A percentile compares a stretch with the other conserved stretches of the same genome.
These are phyloP conservation scores for Ophiostoma montium DNA, from an alignment of 2,329 filamentous ascomycete genomes.

Conservation along the genomic window DNA sequence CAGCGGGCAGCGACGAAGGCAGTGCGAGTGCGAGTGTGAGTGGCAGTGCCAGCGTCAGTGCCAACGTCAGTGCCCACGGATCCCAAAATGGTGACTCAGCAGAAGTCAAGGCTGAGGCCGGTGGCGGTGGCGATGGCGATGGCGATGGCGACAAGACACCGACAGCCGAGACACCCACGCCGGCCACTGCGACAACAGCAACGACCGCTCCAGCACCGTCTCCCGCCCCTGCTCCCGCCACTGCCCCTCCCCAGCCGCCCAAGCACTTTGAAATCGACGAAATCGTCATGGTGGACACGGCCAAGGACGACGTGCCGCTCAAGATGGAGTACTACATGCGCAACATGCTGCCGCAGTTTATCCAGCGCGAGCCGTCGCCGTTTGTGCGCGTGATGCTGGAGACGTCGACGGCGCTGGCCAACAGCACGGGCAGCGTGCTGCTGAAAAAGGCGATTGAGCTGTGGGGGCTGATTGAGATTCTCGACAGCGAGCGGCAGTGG, in stretches of 20 bases:
- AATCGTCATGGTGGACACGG: slow-evolving; percentile 45
- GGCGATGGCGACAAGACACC: too few relatives aligned
- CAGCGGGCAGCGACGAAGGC: neutral
- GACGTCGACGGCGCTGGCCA: slow-evolving; percentile 31
- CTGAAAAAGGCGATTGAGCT: slow-evolving; percentile 46
- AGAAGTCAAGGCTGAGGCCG: too few relatives aligned
- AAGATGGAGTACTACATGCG: slow-evolving; percentile 49
- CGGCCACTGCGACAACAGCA: neutral
- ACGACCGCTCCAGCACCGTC: neutral
- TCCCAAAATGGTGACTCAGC: too few relatives aligned
- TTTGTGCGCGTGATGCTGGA: slow-evolving; percentile 46
- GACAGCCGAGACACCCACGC: neutral
- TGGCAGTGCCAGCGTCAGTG: too few relatives aligned
- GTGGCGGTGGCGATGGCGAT: too few relatives aligned
- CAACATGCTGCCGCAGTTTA: slow-evolving; percentile 40
- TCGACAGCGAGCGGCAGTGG: slow-evolving; percentile 51
- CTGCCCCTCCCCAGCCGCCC: slow-evolving; percentile 20
- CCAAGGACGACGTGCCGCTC: slow-evolving; percentile 43
- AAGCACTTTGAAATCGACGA: slow-evolving; percentile 13
- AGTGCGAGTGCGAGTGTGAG: too few relatives aligned
- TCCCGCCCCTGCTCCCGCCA: slow-evolving; percentile 14
- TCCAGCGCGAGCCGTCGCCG: slow-evolving; percentile 43
- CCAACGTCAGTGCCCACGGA: too few relatives aligned
- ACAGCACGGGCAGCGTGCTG: slow-evolving; percentile 36
- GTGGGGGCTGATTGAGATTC: slow-evolving; percentile 51